Evolutionary conservation across 371 early-diverging fungal species (phyloP).

Genomic region (Mucor irregularis): DNA sequence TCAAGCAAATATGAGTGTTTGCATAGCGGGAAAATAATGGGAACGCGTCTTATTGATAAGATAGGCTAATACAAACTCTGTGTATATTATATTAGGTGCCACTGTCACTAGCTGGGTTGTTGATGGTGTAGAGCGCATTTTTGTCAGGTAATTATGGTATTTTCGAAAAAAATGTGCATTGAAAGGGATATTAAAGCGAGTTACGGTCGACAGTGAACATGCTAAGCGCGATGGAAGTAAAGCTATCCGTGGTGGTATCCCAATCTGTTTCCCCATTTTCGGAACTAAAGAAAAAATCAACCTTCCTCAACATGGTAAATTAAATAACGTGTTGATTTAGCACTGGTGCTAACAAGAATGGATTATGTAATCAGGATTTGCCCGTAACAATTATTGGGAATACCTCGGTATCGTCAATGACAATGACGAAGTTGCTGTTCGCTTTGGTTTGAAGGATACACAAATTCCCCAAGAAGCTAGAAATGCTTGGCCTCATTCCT

Average conservation of each 20-base stretch:
- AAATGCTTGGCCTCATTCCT: conserved; percentile 71
- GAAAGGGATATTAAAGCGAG: neutral
- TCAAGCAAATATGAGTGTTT: no score
- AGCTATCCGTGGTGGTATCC: conserved; percentile 86
- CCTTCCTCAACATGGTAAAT: conserved; percentile 70
- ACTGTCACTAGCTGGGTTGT: conserved; percentile 81
- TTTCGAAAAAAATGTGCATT: no score
- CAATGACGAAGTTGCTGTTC: conserved; percentile 60
- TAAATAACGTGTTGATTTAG: neutral
- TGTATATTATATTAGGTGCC: conserved; percentile 60
- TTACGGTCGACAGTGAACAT: conserved; percentile 45
- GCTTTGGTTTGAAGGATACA: conserved; percentile 68
- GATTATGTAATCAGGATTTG: conserved; percentile 69
- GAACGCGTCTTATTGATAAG: neutral
- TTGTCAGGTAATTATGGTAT: conserved; percentile 61
- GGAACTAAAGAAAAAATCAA: conserved; percentile 59
- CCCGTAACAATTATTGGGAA: conserved; percentile 75
- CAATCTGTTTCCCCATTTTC: conserved; percentile 84
- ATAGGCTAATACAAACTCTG: neutral
- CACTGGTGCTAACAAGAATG: no score
- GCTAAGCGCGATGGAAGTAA: conserved; percentile 79
- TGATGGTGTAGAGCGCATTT: conserved; percentile 68
- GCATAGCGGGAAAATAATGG: neutral
- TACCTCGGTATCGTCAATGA: conserved; percentile 57
- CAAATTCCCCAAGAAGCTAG: conserved; percentile 58